These are phyloP conservation scores for Fusarium acutatum DNA, from an alignment of 2,329 filamentous ascomycete species.

Conservation along the genomic window DNA sequence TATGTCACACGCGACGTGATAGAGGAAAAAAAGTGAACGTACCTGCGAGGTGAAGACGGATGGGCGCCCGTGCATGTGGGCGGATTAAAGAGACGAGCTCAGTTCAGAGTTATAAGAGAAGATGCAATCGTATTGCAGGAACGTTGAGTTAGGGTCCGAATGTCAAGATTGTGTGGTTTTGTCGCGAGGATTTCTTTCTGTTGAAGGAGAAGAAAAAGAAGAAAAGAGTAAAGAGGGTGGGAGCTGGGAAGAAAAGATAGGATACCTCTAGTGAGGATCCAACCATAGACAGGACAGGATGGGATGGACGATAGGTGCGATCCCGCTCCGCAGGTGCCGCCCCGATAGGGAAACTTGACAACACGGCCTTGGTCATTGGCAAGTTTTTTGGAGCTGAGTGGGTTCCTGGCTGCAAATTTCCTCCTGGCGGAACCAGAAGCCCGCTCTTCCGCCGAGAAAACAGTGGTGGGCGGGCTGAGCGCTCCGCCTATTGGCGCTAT, in stretches of 20 bases:
- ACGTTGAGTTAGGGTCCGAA: slow-evolving; percentile 12
- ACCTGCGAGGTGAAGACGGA: slow-evolving; percentile 90
- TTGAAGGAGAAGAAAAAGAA: slow-evolving; percentile 14
- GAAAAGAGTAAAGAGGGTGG: slow-evolving; percentile 22
- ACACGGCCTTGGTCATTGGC: slow-evolving; percentile 41
- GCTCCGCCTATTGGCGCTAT: slow-evolving; percentile 13
- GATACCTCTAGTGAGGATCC: neutral
- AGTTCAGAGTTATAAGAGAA: slow-evolving; percentile 37
- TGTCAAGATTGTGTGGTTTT: neutral
- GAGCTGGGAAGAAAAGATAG: slow-evolving; percentile 23
- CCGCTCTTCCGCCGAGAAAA: slow-evolving; percentile 19
- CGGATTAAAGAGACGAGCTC: slow-evolving; percentile 57
- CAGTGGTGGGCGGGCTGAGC: slow-evolving; percentile 14
- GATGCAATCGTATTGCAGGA: slow-evolving; percentile 20
- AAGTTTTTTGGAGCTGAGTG: slow-evolving; percentile 30
- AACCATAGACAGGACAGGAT: neutral
- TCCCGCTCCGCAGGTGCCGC: slow-evolving; percentile 24
- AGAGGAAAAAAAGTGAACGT: slow-evolving; percentile 43
- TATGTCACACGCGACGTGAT: slow-evolving; percentile 2
- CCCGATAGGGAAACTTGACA: slow-evolving; percentile 26
- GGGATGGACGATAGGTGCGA: slow-evolving; percentile 1
- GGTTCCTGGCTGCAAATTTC: slow-evolving; percentile 10
- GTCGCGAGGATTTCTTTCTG: slow-evolving; percentile 33
- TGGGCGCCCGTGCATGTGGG: slow-evolving; percentile 86
- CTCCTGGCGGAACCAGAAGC: slow-evolving; percentile 13